Evolutionary conservation across 257 asterid species (phyloP).

Genomic region (Solanum chiquidenum): DNA sequence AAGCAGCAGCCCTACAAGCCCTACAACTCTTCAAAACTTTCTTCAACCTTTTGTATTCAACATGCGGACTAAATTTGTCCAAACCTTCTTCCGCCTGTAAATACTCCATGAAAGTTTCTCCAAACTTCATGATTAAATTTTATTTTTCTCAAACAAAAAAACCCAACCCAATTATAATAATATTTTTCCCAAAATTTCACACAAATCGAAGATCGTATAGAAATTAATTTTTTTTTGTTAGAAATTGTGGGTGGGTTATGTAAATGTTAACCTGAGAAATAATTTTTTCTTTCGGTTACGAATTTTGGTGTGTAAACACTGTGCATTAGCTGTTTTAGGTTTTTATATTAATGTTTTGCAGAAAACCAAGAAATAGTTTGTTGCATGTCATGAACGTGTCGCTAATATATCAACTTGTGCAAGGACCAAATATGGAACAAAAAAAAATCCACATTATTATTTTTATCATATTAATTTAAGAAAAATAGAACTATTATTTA

Average conservation of each 20-base stretch:
- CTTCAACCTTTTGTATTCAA: conserved; percentile 80
- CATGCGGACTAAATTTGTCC: conserved; percentile 41
- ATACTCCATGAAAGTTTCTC: conserved; percentile 65
- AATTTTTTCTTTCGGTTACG: background rate
- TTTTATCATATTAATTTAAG: too few species aligned
- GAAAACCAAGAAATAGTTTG: background rate
- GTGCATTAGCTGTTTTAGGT: background rate
- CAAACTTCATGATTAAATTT: conserved; percentile 55
- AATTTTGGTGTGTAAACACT: background rate
- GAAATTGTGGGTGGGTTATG: background rate
- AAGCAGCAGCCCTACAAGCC: conserved; percentile 30
- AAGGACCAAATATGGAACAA: background rate
- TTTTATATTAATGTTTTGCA: background rate
- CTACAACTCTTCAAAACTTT: conserved; percentile 70
- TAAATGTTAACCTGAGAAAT: background rate
- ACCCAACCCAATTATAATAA: background rate
- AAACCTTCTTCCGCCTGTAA: conserved; percentile 49
- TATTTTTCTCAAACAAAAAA: background rate
- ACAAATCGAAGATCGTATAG: background rate
- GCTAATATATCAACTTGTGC: background rate
- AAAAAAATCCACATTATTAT: background rate
- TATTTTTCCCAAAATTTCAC: background rate
- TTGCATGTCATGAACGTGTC: background rate
- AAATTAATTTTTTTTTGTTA: background rate
- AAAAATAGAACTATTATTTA: background rate